These are phyloP conservation scores for Chlamydomonas urium DNA, from an alignment of 139 green algal genomes.

Conservation along the genomic window DNA sequence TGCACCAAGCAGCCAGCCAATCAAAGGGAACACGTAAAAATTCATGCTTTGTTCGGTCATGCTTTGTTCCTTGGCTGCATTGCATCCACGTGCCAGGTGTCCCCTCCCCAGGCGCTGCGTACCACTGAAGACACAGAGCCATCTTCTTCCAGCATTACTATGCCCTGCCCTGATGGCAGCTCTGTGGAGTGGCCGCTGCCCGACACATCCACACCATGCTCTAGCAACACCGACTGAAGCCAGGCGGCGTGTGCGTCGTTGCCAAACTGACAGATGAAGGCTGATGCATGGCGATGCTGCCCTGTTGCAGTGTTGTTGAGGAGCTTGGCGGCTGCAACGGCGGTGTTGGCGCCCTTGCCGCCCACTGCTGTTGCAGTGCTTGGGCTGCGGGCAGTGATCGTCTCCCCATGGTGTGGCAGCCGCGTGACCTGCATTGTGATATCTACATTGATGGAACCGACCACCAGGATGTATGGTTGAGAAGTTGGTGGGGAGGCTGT, in stretches of 20 bases:
- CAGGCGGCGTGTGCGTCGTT: conserved; percentile 27
- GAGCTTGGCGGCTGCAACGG: conserved; percentile 24
- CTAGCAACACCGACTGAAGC: conserved; percentile 34
- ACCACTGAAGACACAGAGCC: conserved; percentile 58
- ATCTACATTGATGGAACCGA: conserved; percentile 20
- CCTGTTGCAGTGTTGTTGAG: not conserved
- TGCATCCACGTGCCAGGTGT: too few relatives aligned
- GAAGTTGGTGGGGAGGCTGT: too few relatives aligned
- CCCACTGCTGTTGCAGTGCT: conserved; percentile 12
- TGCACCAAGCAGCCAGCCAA: too few relatives aligned
- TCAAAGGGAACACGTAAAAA: too few relatives aligned
- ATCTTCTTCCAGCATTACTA: conserved; percentile 65
- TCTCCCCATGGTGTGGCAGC: conserved; percentile 16
- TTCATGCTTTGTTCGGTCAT: too few relatives aligned
- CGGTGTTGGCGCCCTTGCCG: conserved; percentile 31
- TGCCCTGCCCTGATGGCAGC: conserved; percentile 46
- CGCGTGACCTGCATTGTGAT: conserved; percentile 8
- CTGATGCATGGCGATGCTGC: not conserved
- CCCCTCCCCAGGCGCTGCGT: too few relatives aligned
- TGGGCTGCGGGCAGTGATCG: conserved; percentile 13
- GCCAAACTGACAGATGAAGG: conserved; percentile 33
- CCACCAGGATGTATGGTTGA: too few relatives aligned
- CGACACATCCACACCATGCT: conserved; percentile 42
- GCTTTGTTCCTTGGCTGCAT: too few relatives aligned
- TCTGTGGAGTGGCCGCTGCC: not conserved